phyloP scores from a whole-genome alignment of 2,329 filamentous ascomycete species.

The Rutstroemia sp. region DNA sequence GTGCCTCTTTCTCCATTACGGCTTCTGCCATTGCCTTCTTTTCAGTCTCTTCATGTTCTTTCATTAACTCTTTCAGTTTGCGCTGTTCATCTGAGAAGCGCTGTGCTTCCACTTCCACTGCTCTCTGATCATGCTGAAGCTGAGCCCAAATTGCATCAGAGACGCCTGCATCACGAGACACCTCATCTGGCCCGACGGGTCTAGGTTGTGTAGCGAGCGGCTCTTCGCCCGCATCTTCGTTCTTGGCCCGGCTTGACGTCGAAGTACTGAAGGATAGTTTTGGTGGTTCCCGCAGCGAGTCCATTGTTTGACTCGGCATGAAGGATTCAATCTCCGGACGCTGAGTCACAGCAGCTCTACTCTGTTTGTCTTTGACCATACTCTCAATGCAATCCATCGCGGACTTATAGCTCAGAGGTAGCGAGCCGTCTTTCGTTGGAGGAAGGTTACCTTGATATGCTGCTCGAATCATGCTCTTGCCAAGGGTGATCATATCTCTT shows the following conservation, averaged over 20 bases:
- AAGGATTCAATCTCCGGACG: neutral
- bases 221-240: neutral
- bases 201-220: neutral
- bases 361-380: conserved; percentile 19
- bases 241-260: neutral
- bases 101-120: conserved; percentile 18
- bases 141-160: conserved; percentile 54
- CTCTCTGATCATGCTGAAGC: conserved; percentile 42
- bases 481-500: conserved; percentile 42
- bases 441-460: conserved; percentile 15
- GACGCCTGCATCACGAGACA: conserved; percentile 47
- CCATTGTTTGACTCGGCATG: conserved; percentile 6
- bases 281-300: neutral
- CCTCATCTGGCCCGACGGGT: neutral
- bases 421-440: too few species aligned
- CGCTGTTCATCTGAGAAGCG: neutral
- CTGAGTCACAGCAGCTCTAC: neutral
- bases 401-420: too few species aligned
- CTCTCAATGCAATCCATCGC: conserved; percentile 17
- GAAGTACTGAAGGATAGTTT: neutral
- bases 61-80: conserved; percentile 14
- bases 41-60: conserved; percentile 20
- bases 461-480: conserved; percentile 36
- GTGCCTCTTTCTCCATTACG: neutral
- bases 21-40: conserved; percentile 14